Conservation (phyloP, 495 filamentous ascomycete species). For the Bombardia bombarda region DNA sequence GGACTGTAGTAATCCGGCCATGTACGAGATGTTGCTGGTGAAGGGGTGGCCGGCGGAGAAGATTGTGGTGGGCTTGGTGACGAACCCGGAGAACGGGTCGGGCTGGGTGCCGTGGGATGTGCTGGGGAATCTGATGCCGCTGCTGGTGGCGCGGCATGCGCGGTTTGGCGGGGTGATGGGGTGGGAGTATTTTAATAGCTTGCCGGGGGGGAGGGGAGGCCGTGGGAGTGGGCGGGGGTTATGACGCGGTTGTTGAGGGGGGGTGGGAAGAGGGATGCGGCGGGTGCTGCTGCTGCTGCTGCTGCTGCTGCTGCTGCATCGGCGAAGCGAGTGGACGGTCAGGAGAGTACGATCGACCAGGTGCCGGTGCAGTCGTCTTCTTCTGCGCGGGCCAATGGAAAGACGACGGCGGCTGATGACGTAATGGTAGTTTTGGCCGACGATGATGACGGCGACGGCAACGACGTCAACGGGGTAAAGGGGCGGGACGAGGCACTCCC, state of each 20-base stretch:
- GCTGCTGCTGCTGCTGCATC: no score
- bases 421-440: no score
- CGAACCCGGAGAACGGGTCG: conserved; percentile 61
- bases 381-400: no score
- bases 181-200: conserved; percentile 80
- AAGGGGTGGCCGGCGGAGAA: conserved; percentile 70
- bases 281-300: neutral
- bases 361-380: no score
- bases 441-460: no score
- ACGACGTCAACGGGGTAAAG: no score
- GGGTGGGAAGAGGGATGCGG: neutral
- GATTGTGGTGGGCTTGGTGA: conserved; percentile 68
- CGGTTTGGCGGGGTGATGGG: conserved; percentile 72
- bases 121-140: conserved; percentile 25
- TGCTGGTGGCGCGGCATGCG: conserved; percentile 29
- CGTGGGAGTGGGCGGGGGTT: conserved; percentile 60
- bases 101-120: conserved; percentile 32
- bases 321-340: no score
- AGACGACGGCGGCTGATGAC: no score
- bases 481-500: no score
- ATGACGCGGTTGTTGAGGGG: conserved; percentile 29
- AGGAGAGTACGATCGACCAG: no score
- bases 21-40: conserved; percentile 58
- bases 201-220: conserved; percentile 51
- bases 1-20: conserved; percentile 48